These are phyloP conservation scores for Adansonia grandidieri DNA, from an alignment of 441 rosid genomes.

Conservation along the genomic window DNA sequence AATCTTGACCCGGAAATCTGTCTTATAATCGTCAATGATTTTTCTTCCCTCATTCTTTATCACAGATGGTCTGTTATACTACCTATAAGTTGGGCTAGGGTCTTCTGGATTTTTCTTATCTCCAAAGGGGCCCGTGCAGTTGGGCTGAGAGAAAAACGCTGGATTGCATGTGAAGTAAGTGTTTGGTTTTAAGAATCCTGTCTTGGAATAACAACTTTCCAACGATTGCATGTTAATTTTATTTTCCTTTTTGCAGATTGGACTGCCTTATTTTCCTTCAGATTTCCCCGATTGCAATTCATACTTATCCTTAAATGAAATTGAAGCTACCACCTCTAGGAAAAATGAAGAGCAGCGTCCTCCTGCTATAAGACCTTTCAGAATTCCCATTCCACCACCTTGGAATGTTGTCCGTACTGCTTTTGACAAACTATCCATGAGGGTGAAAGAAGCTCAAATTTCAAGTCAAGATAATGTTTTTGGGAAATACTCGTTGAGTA, in stretches of 20 bases:
- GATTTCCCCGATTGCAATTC: conserved; percentile 87
- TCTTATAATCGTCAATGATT: conserved; percentile 20
- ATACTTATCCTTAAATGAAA: conserved; percentile 55
- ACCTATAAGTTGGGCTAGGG: conserved; percentile 82
- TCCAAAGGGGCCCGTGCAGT: conserved; percentile 83
- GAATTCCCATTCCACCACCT: conserved; percentile 70
- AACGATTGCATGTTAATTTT: conserved; percentile 28
- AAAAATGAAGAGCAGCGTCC: conserved; percentile 53
- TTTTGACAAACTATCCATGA: conserved; percentile 31
- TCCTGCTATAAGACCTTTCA: conserved; percentile 60
- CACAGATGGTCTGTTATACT: conserved; percentile 86
- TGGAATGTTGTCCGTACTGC: conserved; percentile 63
- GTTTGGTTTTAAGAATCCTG: conserved; percentile 15
- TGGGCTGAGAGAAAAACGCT: conserved; percentile 83
- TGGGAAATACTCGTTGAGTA: conserved; percentile 22
- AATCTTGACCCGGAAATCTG: neutral
- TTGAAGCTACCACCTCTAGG: conserved; percentile 50
- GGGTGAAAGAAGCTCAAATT: conserved; percentile 29
- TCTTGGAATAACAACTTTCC: conserved; percentile 8
- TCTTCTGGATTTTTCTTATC: conserved; percentile 71
- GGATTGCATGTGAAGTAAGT: conserved; percentile 79
- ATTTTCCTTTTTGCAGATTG: conserved; percentile 51
- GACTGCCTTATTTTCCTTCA: conserved; percentile 75
- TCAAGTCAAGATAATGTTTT: conserved; percentile 34
- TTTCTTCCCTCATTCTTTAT: conserved; percentile 23